phyloP scores from a whole-genome alignment of 2,329 filamentous ascomycete genomes.

The Moelleriella libera region DNA sequence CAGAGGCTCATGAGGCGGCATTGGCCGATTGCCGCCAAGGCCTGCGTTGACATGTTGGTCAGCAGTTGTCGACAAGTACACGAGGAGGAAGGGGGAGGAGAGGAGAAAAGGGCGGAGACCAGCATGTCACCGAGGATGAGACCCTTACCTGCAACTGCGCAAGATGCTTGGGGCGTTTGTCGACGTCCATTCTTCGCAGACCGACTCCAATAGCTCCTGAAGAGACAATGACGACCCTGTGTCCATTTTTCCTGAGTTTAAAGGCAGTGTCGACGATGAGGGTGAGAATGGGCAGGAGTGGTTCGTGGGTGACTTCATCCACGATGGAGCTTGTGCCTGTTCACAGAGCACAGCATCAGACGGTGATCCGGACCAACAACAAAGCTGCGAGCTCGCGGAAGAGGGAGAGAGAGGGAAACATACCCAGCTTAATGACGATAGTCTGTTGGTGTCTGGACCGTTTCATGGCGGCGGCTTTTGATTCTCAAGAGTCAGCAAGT shows the following conservation, averaged over 20 bases:
- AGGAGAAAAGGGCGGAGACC: not conserved
- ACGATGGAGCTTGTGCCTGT: constrained; percentile 97
- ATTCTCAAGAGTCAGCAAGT: constrained; percentile 6
- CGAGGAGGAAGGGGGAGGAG: not conserved
- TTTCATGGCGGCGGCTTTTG: constrained; percentile 44
- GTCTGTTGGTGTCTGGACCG: constrained; percentile 28
- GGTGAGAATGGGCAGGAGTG: constrained; percentile 77
- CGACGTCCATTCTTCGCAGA: constrained; percentile 75
- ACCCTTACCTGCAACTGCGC: constrained; percentile 61
- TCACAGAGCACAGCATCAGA: not conserved
- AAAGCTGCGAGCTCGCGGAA: not conserved
- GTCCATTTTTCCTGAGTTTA: constrained; percentile 75
- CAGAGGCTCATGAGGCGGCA: constrained; percentile 89
- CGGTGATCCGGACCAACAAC: no score
- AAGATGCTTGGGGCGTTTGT: constrained; percentile 78
- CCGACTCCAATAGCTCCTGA: constrained; percentile 95
- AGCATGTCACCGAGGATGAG: not conserved
- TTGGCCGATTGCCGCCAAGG: constrained; percentile 89
- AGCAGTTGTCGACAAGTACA: not conserved
- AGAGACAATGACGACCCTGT: constrained; percentile 89
- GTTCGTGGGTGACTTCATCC: constrained; percentile 88
- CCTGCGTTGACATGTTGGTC: constrained; percentile 27
- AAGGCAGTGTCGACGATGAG: constrained; percentile 91
- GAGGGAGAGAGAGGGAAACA: constrained; percentile 10
- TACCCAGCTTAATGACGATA: constrained; percentile 81